Percentiles rank a stretch among this genome's conserved stretches.
Evolutionary conservation across 202 grass and related monocot species (phyloP).

Genomic region (Miscanthus sacchariflorus): DNA sequence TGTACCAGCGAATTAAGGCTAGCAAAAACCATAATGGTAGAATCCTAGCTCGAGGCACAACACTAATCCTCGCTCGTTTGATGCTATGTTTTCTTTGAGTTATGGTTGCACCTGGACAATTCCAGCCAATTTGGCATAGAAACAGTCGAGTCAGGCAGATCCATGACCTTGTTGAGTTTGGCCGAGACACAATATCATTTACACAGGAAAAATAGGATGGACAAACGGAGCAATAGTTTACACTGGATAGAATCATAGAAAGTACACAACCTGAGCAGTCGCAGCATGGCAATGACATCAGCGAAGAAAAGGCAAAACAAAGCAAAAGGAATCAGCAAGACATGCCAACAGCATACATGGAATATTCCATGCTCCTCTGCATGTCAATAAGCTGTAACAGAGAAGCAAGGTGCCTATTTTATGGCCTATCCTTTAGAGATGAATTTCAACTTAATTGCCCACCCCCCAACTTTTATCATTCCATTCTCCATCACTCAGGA

Average conservation of each 20-base stretch:
- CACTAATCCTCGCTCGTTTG: neutral
- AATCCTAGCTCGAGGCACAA: neutral
- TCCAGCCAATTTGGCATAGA: neutral
- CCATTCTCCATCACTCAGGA: neutral
- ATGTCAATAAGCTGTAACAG: neutral
- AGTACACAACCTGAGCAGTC: neutral
- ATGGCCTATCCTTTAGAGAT: neutral
- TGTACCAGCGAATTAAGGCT: neutral
- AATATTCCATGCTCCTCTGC: neutral
- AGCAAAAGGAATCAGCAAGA: constrained; percentile 2
- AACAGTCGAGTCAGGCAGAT: neutral
- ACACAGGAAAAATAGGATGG: neutral
- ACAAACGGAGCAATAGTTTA: neutral
- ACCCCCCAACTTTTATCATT: constrained; percentile 2
- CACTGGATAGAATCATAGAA: constrained; percentile 17
- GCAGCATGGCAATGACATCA: neutral
- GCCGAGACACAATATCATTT: neutral
- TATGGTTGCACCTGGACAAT: neutral
- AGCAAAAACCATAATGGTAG: too few species aligned
- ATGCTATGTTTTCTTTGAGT: neutral
- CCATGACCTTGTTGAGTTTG: constrained; percentile 14
- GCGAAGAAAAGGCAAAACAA: neutral
- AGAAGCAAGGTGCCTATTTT: neutral
- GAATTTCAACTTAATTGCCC: constrained; percentile 27
- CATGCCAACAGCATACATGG: constrained; percentile 10